phyloP scores from a whole-genome alignment of 805 yeast genomes.

The Priceomyces carsonii region DNA sequence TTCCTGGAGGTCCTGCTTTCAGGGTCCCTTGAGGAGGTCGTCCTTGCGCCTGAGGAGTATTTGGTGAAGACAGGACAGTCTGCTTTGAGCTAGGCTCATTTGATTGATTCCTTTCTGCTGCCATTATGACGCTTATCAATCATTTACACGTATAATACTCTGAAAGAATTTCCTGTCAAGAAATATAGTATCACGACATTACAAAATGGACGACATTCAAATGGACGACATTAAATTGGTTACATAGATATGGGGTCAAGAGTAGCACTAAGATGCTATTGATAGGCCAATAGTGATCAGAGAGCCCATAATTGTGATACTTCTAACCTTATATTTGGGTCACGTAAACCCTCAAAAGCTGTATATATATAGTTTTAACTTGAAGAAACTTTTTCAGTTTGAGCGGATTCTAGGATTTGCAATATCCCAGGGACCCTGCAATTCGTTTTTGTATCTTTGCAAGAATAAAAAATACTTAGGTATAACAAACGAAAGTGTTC shows the following conservation, averaged over 20 bases:
- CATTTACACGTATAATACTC: no score
- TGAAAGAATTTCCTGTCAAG: no score
- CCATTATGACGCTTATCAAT: no score
- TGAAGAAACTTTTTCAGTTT: neutral
- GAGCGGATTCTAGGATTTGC: conserved; percentile 63
- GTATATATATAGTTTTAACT: neutral
- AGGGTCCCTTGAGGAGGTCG: conserved; percentile 8
- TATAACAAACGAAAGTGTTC: conserved; percentile 51
- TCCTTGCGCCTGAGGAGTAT: conserved; percentile 8
- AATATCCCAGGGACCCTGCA: conserved; percentile 93
- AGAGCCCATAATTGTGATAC: neutral
- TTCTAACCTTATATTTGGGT: neutral
- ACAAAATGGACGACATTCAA: no score
- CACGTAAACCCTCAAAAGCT: no score
- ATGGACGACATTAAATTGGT: no score
- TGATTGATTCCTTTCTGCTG: conserved; percentile 11
- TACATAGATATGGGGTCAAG: no score
- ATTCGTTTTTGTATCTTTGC: conserved; percentile 79
- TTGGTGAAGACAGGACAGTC: conserved; percentile 4
- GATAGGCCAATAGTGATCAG: neutral
- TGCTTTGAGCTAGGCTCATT: conserved; percentile 8
- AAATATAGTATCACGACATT: no score
- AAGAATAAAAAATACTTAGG: conserved; percentile 72
- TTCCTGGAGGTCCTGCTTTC: conserved; percentile 11
- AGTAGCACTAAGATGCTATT: no score